A percentile compares a stretch with the other conserved stretches of the same genome.
phyloP scores from a whole-genome alignment of 257 asterid genomes.

The Solanum chiquidenum region DNA sequence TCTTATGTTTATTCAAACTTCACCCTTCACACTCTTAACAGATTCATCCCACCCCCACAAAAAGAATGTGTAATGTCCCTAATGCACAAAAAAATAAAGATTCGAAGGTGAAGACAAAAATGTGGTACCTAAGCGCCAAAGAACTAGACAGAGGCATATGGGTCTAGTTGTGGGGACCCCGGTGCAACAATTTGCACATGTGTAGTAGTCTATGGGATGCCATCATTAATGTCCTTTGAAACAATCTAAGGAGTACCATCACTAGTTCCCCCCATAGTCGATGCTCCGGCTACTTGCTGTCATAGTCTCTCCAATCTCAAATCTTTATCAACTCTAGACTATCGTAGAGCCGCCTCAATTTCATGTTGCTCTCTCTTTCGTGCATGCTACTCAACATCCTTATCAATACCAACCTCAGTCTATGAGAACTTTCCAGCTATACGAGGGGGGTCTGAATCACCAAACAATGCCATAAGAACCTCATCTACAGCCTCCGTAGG shows the following conservation, averaged over 20 bases:
- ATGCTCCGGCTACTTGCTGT: background rate
- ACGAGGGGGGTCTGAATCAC: background rate
- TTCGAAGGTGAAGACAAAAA: background rate
- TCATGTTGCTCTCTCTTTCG: background rate
- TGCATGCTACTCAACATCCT: background rate
- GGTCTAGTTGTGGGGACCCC: background rate
- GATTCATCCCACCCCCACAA: background rate
- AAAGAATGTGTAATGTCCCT: background rate
- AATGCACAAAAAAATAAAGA: background rate
- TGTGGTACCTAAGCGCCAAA: background rate
- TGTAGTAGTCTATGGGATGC: background rate
- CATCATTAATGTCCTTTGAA: background rate
- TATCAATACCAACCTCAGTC: background rate
- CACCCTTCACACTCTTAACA: background rate
- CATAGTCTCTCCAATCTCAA: background rate
- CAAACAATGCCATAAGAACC: background rate
- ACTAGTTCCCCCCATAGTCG: background rate
- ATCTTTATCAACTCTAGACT: background rate
- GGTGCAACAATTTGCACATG: background rate
- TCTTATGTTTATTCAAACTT: background rate
- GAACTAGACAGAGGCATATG: background rate
- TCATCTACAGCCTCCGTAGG: background rate
- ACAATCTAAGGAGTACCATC: background rate
- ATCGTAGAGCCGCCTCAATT: accelerated
- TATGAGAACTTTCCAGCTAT: accelerated